A percentile compares a stretch with the other conserved stretches of the same genome.
phyloP scores from a whole-genome alignment of 2,329 filamentous ascomycete species.

The Aaosphaeria arxii region DNA sequence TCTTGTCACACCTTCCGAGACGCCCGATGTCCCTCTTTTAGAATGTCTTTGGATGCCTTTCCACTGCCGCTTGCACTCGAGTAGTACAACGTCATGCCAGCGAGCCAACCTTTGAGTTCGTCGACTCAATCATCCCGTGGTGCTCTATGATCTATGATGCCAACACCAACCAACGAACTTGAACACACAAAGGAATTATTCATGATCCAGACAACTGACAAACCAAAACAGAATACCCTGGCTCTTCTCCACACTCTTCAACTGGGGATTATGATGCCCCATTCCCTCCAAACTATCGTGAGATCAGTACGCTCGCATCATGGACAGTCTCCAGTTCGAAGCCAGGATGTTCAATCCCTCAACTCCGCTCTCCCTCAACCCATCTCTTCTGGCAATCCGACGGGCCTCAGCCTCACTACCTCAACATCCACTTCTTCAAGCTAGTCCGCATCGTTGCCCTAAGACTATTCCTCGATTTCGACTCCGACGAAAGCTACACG shows the following conservation, averaged over 20 bases:
- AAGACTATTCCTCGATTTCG: slow-evolving; percentile 86
- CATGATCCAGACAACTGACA: too few relatives aligned
- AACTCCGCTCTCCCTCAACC: slow-evolving; percentile 71
- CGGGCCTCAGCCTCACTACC: slow-evolving; percentile 76
- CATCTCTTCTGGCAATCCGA: slow-evolving; percentile 82
- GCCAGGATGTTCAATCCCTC: slow-evolving; percentile 73
- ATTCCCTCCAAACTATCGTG: slow-evolving; percentile 58
- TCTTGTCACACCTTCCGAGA: too few relatives aligned
- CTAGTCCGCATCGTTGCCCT: slow-evolving; percentile 75
- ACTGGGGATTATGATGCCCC: slow-evolving; percentile 16
- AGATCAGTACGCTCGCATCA: slow-evolving; percentile 79
- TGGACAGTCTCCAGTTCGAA: slow-evolving; percentile 83
- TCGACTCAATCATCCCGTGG: too few relatives aligned
- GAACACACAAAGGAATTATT: too few relatives aligned
- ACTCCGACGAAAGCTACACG: slow-evolving; percentile 92
- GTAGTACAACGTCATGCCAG: too few relatives aligned
- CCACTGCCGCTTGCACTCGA: too few relatives aligned
- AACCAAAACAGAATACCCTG: too few relatives aligned
- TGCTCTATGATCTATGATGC: too few relatives aligned
- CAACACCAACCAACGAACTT: too few relatives aligned
- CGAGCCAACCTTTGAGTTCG: too few relatives aligned
- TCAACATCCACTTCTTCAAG: slow-evolving; percentile 84
- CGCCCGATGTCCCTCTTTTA: too few relatives aligned
- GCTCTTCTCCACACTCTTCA: not conserved
- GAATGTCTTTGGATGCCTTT: too few relatives aligned